These are phyloP conservation scores for Lactifluus echinatus DNA, from an alignment of 768 basidiomycete species.

Conservation along the genomic window DNA sequence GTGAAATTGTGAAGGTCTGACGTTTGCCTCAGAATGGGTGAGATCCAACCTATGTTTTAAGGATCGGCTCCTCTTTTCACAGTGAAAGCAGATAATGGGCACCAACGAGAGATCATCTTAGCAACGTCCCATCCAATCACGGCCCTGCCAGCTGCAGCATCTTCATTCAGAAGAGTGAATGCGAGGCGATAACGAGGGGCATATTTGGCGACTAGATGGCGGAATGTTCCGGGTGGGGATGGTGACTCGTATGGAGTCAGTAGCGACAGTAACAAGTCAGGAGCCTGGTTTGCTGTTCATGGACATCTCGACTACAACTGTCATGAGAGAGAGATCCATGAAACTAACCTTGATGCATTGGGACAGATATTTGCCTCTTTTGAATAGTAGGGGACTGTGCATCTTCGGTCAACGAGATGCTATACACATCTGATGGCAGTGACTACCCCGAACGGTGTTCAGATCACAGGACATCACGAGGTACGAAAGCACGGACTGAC, in stretches of 20 bases:
- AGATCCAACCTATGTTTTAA: slow-evolving; percentile 49
- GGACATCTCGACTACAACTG: background rate
- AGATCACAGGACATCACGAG: slow-evolving; percentile 8
- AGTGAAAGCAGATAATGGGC: background rate
- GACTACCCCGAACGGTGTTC: slow-evolving; percentile 4
- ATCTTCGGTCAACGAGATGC: slow-evolving; percentile 5
- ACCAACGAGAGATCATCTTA: slow-evolving; percentile 53
- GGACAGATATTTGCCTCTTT: slow-evolving; percentile 16
- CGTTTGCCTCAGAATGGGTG: slow-evolving; percentile 54
- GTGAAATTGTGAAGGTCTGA: slow-evolving; percentile 78
- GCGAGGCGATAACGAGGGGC: slow-evolving; percentile 75
- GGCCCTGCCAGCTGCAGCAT: slow-evolving; percentile 56
- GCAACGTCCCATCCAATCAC: slow-evolving; percentile 68
- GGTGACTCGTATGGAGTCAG: slow-evolving; percentile 34
- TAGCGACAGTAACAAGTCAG: slow-evolving; percentile 33
- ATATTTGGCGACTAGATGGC: slow-evolving; percentile 59
- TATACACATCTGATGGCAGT: slow-evolving; percentile 4
- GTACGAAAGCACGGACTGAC: slow-evolving; percentile 11
- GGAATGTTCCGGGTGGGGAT: slow-evolving; percentile 36
- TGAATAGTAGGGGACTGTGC: slow-evolving; percentile 1
- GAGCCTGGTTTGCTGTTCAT: slow-evolving; percentile 8
- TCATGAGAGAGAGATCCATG: background rate
- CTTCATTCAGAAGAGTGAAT: slow-evolving; percentile 91
- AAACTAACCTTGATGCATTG: slow-evolving; percentile 13
- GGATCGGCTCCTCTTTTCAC: slow-evolving; percentile 4